Conservation (phyloP, 495 filamentous ascomycete species). For the Daldinia decipiens region DNA sequence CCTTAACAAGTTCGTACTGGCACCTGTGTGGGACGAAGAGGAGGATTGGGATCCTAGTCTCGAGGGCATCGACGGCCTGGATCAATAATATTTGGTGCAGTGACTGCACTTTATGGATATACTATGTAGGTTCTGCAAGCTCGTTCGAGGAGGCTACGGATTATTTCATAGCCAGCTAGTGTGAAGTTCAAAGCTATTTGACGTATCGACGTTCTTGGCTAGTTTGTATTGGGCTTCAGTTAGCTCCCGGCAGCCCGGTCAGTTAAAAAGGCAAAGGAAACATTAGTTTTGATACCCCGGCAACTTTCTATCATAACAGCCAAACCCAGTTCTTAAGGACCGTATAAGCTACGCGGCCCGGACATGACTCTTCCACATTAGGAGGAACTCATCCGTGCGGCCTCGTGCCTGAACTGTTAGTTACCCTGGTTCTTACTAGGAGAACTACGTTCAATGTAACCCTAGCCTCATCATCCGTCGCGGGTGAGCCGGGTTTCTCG, state of each 20-base stretch:
- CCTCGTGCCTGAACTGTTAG: not conserved
- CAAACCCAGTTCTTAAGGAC: conserved; percentile 11
- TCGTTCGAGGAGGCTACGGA: not conserved
- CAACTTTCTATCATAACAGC: conserved; percentile 1
- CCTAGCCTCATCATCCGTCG: conserved; percentile 15
- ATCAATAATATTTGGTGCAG: conserved; percentile 4
- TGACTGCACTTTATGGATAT: not conserved
- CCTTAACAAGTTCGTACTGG: conserved; percentile 66
- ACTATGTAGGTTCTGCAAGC: not conserved
- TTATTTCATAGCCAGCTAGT: conserved; percentile 5
- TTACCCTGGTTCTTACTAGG: conserved; percentile 18
- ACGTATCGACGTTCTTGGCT: not conserved
- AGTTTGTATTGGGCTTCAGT: not conserved
- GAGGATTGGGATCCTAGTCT: conserved; percentile 55
- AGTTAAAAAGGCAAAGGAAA: not conserved
- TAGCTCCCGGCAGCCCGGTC: not conserved
- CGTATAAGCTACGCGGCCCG: conserved; percentile 12
- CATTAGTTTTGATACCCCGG: conserved; percentile 24
- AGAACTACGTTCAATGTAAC: conserved; percentile 10
- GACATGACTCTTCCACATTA: conserved; percentile 10
- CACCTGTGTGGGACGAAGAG: conserved; percentile 63
- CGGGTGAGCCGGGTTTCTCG: conserved; percentile 15
- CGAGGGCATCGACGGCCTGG: conserved; percentile 27
- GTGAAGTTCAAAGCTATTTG: not conserved
- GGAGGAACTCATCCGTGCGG: conserved; percentile 29